Evolutionary conservation across 495 filamentous ascomycete genomes (phyloP), one percentile per base, ranked within the genome.

Genomic region (Talaromyces proteolyticus): DNA sequence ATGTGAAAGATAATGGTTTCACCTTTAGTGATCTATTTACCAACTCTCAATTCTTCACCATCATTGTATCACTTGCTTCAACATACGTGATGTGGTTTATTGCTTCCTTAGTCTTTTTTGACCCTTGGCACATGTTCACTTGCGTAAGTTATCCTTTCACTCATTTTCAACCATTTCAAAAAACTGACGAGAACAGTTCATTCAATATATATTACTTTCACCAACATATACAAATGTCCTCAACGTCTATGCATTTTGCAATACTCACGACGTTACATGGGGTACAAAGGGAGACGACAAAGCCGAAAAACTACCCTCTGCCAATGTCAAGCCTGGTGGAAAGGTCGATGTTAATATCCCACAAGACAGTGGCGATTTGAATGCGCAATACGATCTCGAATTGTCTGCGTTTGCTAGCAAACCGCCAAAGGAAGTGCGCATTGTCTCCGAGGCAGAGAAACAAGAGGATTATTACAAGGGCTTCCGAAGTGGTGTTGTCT

Each of bases 381-480:
- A 98, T 71, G 86, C 87, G 3, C 91, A 95, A 62, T 99, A 99
- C 67, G 91, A 96, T 57, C 68, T 81, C 38, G 94, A 99, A 64
- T 67, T 95, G 56, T 63, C 65, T 12, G 80, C 84, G n/a, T 91
- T 97, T 60, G 63, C 75, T 36, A 86, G 86, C 55, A 85, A 80
- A 29, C 77, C 83, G 1, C 75, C 77, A 42, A 85, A 88, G 52
- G 83, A 88, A 52, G 77, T 82, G 53, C 71, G 78, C 7, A 63
- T 68, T 0, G 72, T 80, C 18, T 72, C 80, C 11, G 77, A 85
- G 4, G 67, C 73, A 39, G 90, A 96, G 59, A 86, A 86, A 57
- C 93, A 99, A 69, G 90, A 95, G 70, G 93, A 97, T 65, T 99
- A 97, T 64, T 99, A 99, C 75, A 90, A 91, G 59, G 93, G 91